phyloP scores from a whole-genome alignment of 495 filamentous ascomycete genomes.

The Annulohypoxylon moriforme region DNA sequence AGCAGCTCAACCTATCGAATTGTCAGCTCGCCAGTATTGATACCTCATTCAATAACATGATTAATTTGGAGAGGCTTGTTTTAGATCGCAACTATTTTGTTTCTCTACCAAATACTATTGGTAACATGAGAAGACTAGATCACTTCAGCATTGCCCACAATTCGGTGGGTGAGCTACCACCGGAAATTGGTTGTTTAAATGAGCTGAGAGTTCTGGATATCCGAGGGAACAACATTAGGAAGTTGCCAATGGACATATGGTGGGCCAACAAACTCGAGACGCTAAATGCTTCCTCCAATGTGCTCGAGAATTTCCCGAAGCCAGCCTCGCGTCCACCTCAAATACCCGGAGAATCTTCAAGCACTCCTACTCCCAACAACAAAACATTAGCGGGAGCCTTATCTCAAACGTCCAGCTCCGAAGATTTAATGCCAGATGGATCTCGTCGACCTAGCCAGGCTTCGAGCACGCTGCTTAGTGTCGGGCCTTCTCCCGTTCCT shows the following conservation, averaged over 20 bases:
- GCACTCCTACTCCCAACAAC: conserved; percentile 46
- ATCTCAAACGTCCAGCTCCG: conserved; percentile 72
- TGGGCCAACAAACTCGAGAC: conserved; percentile 87
- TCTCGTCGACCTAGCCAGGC: conserved; percentile 88
- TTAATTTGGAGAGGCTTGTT: conserved; percentile 84
- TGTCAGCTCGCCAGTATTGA: conserved; percentile 90
- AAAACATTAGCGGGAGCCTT: conserved; percentile 67
- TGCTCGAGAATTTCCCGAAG: conserved; percentile 90
- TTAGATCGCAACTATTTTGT: conserved; percentile 97
- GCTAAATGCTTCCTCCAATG: conserved; percentile 94
- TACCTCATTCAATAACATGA: conserved; percentile 85
- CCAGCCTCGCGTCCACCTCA: conserved; percentile 72
- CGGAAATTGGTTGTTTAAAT: conserved; percentile 83
- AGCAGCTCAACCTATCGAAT: conserved; percentile 84
- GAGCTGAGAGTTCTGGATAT: conserved; percentile 89
- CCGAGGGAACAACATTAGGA: conserved; percentile 89
- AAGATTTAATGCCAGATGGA: conserved; percentile 78
- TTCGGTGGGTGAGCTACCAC: conserved; percentile 80
- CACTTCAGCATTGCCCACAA: conserved; percentile 95
- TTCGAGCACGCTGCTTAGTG: conserved; percentile 78
- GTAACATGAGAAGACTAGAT: conserved; percentile 83
- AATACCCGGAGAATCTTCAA: conserved; percentile 60
- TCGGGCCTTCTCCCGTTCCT: conserved; percentile 75
- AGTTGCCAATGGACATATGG: conserved; percentile 92
- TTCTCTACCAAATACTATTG: conserved; percentile 83